Base-by-base conservation (phyloP, 352 stramenopile species). In the Globisporangium mamillatum region DNA sequence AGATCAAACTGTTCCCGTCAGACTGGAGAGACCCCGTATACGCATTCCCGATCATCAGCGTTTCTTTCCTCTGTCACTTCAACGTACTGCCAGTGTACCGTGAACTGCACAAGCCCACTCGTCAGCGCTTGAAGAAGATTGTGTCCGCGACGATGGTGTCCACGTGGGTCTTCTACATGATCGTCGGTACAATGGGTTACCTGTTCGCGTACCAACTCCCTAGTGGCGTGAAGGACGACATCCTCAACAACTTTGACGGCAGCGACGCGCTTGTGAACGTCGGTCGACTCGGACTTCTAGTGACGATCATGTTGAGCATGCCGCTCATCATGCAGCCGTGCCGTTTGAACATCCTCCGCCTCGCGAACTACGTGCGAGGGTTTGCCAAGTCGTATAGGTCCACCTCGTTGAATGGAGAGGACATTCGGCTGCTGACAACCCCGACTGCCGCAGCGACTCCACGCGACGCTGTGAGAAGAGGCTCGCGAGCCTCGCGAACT, bases 51-150 rank as follows among this genome's bases (percentile, higher is more conserved):
- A 97, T 99, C 69, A 98, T 98, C 74, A 97, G 98, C 52, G 98
- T 97, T 38, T 97, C 94, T 24, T 99, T 98, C 73, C 84, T 99
- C n/a, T 99, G 97, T 72, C 97, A 99, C 75, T 99, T 99, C 68
- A 99, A 99, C 67, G 96, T 99, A 46, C 75, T 98, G 24, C 94
- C 96, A 12, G 96, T 99, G 27, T 98, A 99, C 82, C 94, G 95
- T 66, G 96, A 99, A 77, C 83, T 99, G 53, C 84, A 92, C 66
- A 96, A 96, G 69, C 97, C 97, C 16, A 98, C 95, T 22, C 89
- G 92, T 20, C 80, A 88, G 44, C 86, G 96, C 18, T 80, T 99
- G 9, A 96, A 90, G 67, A 92, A 88, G 67, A 95, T 98, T 68
- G 85, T 99, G 22, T 81, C 87, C 34, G 95, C 88, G 50, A 98